Evolutionary conservation across 2,329 filamentous ascomycete genomes (phyloP).

Genomic region (Pseudogymnoascus verrucosus): DNA sequence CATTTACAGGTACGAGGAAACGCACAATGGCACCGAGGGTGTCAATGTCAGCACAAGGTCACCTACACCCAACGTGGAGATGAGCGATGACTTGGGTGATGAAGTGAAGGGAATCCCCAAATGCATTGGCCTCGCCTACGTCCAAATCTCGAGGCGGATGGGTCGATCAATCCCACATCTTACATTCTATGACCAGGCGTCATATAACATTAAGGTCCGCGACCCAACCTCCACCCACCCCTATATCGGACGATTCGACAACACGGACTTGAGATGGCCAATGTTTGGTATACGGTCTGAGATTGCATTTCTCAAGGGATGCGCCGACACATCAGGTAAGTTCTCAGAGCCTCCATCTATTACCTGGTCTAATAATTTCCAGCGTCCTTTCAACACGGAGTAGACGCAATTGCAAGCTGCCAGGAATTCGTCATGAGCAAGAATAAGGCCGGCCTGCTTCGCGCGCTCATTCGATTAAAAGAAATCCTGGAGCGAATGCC

Average conservation of each 20-base stretch:
- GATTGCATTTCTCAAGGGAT: constrained; percentile 43
- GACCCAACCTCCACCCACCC: constrained; percentile 41
- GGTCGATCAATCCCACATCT: constrained; percentile 44
- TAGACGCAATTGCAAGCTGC: constrained; percentile 43
- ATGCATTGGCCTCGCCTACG: constrained; percentile 42
- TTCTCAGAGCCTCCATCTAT: not conserved
- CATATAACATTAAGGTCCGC: constrained; percentile 43
- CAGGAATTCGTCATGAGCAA: constrained; percentile 47
- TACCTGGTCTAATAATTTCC: not conserved
- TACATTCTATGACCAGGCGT: constrained; percentile 45
- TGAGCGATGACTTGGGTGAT: constrained; percentile 44
- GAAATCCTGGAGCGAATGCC: constrained; percentile 46
- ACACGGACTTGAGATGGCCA: constrained; percentile 46
- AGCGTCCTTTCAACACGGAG: constrained; percentile 43
- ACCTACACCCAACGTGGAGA: constrained; percentile 31
- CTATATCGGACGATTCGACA: constrained; percentile 44
- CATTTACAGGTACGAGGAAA: constrained; percentile 46
- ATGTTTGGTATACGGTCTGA: constrained; percentile 46
- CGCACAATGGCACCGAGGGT: constrained; percentile 44
- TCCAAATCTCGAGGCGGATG: constrained; percentile 43
- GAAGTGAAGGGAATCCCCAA: constrained; percentile 42
- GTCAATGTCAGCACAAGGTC: constrained; percentile 31
- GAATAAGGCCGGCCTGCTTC: constrained; percentile 42
- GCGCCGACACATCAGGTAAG: constrained; percentile 38
- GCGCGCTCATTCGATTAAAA: constrained; percentile 43